phyloP scores from a whole-genome alignment of 495 filamentous ascomycete genomes.

The Aspergillus wentii region DNA sequence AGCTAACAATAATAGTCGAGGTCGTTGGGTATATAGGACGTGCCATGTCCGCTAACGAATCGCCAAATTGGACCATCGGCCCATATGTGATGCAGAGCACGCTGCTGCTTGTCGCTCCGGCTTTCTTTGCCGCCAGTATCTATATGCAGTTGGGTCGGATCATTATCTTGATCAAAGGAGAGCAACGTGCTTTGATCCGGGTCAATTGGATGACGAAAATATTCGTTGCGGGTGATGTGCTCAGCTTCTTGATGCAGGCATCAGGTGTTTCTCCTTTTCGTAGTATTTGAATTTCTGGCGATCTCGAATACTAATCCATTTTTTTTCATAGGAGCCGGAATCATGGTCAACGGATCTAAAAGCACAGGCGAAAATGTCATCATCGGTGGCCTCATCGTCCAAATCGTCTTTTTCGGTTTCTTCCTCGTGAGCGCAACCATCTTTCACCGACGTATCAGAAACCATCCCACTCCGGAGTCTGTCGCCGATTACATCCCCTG shows the following conservation, averaged over 20 bases:
- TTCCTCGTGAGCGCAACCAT: conserved; percentile 43
- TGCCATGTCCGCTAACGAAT: conserved; percentile 22
- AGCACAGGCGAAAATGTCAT: conserved; percentile 30
- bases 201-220: conserved; percentile 43
- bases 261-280: conserved; percentile 13
- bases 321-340: conserved; percentile 19
- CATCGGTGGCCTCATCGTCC: conserved; percentile 40
- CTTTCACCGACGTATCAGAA: conserved; percentile 28
- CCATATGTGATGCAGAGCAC: conserved; percentile 45
- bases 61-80: conserved; percentile 17
- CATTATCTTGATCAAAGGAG: conserved; percentile 33
- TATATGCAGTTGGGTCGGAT: conserved; percentile 53
- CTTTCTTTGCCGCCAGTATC: conserved; percentile 49
- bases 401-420: conserved; percentile 49
- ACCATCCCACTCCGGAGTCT: conserved; percentile 14
- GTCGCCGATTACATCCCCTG: conserved; percentile 31
- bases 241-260: conserved; percentile 36
- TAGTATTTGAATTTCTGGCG: no score
- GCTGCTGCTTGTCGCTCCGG: conserved; percentile 44
- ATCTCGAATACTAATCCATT: background rate
- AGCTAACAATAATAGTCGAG: conserved; percentile 24
- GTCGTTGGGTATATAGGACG: conserved; percentile 34
- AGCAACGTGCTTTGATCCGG: conserved; percentile 31
- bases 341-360: conserved; percentile 17
- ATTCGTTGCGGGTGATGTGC: conserved; percentile 30